These are phyloP conservation scores for Ormosia semicastrata DNA, from an alignment of 306 rosid species.

Conservation along the genomic window DNA sequence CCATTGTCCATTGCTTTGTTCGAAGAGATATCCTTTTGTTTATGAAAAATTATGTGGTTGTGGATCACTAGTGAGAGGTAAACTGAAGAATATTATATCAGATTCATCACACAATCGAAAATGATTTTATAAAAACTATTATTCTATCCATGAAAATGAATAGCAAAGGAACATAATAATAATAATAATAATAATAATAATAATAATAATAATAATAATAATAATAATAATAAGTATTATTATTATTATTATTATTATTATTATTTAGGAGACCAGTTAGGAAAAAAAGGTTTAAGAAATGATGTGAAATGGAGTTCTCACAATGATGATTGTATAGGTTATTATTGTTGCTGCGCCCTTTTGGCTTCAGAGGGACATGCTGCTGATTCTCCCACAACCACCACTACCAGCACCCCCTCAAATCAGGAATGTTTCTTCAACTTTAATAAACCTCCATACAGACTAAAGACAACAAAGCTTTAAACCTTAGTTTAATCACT, in stretches of 20 bases:
- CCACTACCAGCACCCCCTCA: slow-evolving; percentile 39
- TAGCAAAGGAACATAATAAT: not conserved
- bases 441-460: slow-evolving; percentile 7
- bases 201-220: too few species aligned
- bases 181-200: too few species aligned
- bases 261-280: not conserved
- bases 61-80: not conserved
- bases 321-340: slow-evolving; percentile 20
- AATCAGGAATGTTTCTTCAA: slow-evolving; percentile 42
- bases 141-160: not conserved
- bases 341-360: slow-evolving; percentile 16
- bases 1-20: not conserved
- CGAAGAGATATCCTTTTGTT: not conserved
- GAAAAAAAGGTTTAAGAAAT: not conserved
- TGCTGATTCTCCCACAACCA: slow-evolving; percentile 40
- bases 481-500: slow-evolving; percentile 1
- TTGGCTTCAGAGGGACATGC: slow-evolving; percentile 46
- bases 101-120: not conserved
- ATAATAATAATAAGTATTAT: too few species aligned
- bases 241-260: too few species aligned
- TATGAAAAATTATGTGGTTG: not conserved
- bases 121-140: not conserved
- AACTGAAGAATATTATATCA: not conserved
- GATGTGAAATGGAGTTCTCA: not conserved
- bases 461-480: slow-evolving; percentile 31